Evolutionary conservation across 441 rosid genomes (phyloP), one percentile per base, ranked within the genome.

Genomic region (Codiaeum variegatum): DNA sequence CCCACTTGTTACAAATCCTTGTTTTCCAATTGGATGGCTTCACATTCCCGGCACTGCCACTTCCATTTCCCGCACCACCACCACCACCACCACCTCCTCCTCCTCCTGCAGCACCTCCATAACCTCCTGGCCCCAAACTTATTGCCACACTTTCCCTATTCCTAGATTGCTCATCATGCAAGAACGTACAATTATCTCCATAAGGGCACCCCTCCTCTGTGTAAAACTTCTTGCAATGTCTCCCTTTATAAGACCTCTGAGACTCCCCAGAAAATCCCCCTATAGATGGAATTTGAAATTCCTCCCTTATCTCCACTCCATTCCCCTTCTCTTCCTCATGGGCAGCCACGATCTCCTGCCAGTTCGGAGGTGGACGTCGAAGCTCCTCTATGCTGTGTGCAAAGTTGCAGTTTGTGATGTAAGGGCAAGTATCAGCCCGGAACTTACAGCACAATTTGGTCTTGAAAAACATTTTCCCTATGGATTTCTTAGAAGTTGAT

Each of bases 321-420:
- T 23, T 64, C 75, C 85, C 87, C 52, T 38, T 82, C 54, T 90
- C 92, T 55, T 86, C 94, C 66, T 84, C 94, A 13, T 89, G 88
- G 6, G 92, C 92, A 9, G 96, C 95, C 66, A 93, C 96, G 34
- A 93, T 90, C 64, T 93, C 97, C 77, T 93, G 98, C 98, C 98
- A 91, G 77, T 93, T 90, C 3, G 91, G 85, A 32, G 98, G 98
- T 0, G 98, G 98, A 8, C 97, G 89, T 32, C 98, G 86, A 67
- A 94, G 97, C 88, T 94, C 98, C 82, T 94, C 97, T 10, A 92
- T 85, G 75, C 90, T 89, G 75, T 94, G 98, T 49, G 97, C 98
- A 64, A 94, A 94, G 81, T 94, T 92, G 71, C 97, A 92, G 77
- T 90, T 94, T 47, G 97, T 87, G 3, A 89, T n/a, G 29, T 92